Evolutionary conservation across 169 alveolate species (phyloP).

Genomic region (Plasmodium blacklocki): DNA sequence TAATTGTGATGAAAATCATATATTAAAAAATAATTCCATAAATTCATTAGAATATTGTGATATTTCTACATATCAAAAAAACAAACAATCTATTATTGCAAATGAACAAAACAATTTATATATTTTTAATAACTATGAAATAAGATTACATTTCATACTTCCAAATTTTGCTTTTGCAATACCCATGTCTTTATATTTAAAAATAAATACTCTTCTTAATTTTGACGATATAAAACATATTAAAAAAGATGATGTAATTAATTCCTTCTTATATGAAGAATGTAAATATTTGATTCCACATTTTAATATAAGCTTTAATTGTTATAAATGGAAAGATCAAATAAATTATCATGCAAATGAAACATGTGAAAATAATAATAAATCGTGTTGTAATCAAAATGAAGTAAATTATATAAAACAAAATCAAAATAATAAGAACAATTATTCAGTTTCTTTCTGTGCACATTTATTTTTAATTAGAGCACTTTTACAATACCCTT

Average conservation of each 20-base stretch:
- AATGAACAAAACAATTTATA: too few species aligned
- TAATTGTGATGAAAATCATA: too few species aligned
- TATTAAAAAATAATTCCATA: too few species aligned
- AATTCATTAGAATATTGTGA: too few species aligned
- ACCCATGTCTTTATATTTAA: slow-evolving; percentile 35
- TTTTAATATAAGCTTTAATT: slow-evolving; percentile 23
- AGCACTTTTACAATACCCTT: slow-evolving; percentile 44
- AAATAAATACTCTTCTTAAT: slow-evolving; percentile 19
- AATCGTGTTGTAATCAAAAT: neutral
- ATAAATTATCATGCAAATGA: too few species aligned
- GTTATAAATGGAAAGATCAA: neutral
- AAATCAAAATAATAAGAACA: neutral
- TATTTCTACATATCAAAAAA: too few species aligned
- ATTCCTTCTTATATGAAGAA: slow-evolving; percentile 36
- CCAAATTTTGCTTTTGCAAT: slow-evolving; percentile 67
- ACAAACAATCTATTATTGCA: too few species aligned
- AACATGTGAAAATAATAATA: too few species aligned
- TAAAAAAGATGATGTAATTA: slow-evolving; percentile 15
- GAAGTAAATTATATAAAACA: neutral
- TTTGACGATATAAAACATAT: slow-evolving; percentile 1
- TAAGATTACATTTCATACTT: slow-evolving; percentile 41
- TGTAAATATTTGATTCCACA: slow-evolving; percentile 37
- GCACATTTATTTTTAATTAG: slow-evolving; percentile 39
- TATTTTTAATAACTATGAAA: slow-evolving; percentile 31
- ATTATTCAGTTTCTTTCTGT: slow-evolving; percentile 28